Evolutionary conservation across 805 yeast genomes (phyloP), one percentile per base, ranked within the genome.

Genomic region (Starmerella bombi): DNA sequence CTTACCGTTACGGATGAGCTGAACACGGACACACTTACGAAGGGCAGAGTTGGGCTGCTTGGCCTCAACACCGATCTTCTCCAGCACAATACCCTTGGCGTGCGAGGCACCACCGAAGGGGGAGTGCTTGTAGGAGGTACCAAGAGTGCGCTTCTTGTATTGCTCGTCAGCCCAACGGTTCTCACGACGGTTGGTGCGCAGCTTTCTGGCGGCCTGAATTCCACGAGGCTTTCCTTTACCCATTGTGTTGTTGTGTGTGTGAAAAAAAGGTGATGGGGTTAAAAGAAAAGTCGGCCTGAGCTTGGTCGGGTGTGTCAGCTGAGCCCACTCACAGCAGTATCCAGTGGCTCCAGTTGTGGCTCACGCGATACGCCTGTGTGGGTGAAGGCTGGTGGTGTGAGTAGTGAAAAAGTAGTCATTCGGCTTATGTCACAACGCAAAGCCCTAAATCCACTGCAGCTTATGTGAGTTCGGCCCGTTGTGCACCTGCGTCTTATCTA

Each of bases 31-130:
- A 82, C 98, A 93, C 80, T 91, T 91, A 82, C 98, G 91, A 67
- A 91, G 88, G 74, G 98, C 99, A 63, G 98, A 91, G 93, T 91
- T 91, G 72, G 99, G 99, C 77, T 91, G 99, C 75, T 91, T 91
- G 69, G 99, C 93, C 77, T 91, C 97, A 70, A 91, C 80, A 77
- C 99, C 99, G 62, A 88, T 80, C 74, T 91, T 91, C 77, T 91
- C 99, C 67, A 91, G 82, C 56, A 91, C 99, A 64, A 91, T 91
- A 69, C 99, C 99, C 77, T 88, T 88, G 65, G 99, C 99, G 82
- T 91, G 99, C 61, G 98, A 91, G 64, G 99, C 86, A 69, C 97
- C 98, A 71, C 97, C 97, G 67, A 91, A 91, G 71, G 98, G 99
- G 65, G 98, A 91, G 56, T 94, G 91, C 77, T 86, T 91, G 94